A percentile compares a stretch with the other conserved stretches of the same genome.
phyloP scores from a whole-genome alignment of 768 basidiomycete genomes.

The Gymnopilus dilepis region DNA sequence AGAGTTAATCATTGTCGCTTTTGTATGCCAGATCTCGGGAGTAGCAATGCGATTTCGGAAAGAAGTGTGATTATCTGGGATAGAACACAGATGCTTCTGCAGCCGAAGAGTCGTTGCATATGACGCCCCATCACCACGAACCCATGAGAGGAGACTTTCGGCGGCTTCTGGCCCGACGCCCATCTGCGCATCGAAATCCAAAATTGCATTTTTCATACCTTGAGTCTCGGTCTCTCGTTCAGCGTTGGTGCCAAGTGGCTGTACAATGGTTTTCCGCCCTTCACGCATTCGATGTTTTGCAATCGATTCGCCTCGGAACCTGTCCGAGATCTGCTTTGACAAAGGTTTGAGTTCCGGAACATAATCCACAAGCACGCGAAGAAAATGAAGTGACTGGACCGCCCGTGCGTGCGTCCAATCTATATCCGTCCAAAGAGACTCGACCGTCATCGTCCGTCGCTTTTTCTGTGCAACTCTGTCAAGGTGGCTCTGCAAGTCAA shows the following conservation, averaged over 20 bases:
- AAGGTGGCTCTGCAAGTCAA: conserved; percentile 4
- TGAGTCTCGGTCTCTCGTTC: conserved; percentile 27
- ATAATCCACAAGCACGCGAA: neutral
- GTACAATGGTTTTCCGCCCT: conserved; percentile 24
- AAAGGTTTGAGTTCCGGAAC: conserved; percentile 15
- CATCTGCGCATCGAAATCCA: conserved; percentile 23
- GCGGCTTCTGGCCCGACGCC: conserved; percentile 25
- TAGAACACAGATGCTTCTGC: conserved; percentile 22
- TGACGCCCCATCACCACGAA: conserved; percentile 25
- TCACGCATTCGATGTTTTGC: conserved; percentile 25
- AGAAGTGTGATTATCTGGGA: conserved; percentile 23
- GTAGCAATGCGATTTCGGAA: conserved; percentile 25
- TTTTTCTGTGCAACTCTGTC: conserved; percentile 19
- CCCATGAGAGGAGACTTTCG: conserved; percentile 18
- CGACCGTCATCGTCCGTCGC: conserved; percentile 15
- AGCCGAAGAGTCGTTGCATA: conserved; percentile 24
- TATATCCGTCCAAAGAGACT: neutral
- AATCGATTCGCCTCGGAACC: conserved; percentile 19
- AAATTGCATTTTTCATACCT: conserved; percentile 26
- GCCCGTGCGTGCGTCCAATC: neutral
- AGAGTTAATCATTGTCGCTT: conserved; percentile 24
- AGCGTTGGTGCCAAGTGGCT: conserved; percentile 29
- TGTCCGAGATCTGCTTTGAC: conserved; percentile 18
- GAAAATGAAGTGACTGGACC: neutral
- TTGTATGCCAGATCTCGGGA: conserved; percentile 28